phyloP scores from a whole-genome alignment of 2,329 filamentous ascomycete genomes.

The Paramyrothecium sp. region DNA sequence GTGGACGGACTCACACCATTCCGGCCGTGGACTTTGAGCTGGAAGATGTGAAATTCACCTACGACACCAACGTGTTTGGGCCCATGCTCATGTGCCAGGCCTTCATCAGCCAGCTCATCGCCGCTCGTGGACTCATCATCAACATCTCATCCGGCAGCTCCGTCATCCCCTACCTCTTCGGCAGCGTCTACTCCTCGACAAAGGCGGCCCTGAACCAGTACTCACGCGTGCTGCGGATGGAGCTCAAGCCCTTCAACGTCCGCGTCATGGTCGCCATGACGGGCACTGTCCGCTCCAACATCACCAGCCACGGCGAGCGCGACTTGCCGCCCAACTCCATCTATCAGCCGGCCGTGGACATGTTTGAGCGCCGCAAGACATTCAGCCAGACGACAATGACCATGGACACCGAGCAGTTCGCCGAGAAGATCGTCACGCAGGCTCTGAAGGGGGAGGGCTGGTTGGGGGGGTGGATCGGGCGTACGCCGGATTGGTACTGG shows the following conservation, averaged over 20 bases:
- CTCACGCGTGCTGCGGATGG: slow-evolving; percentile 51
- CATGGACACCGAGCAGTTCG: slow-evolving; percentile 42
- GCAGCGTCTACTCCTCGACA: slow-evolving; percentile 51
- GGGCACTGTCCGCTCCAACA: slow-evolving; percentile 52
- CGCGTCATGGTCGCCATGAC: slow-evolving; percentile 57
- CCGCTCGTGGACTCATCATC: slow-evolving; percentile 49
- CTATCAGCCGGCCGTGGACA: slow-evolving; percentile 42
- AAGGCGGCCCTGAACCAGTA: slow-evolving; percentile 54
- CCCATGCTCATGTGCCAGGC: slow-evolving; percentile 54
- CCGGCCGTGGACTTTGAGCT: slow-evolving; percentile 52
- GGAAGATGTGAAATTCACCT: slow-evolving; percentile 50
- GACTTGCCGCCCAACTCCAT: slow-evolving; percentile 43
- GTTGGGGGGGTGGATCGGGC: slow-evolving; percentile 28
- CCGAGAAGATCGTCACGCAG: slow-evolving; percentile 37
- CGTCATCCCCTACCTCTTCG: slow-evolving; percentile 51
- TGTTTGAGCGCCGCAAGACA: slow-evolving; percentile 43
- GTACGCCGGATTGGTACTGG: slow-evolving; percentile 32
- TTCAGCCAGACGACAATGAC: slow-evolving; percentile 49
- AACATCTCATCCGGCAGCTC: slow-evolving; percentile 54
- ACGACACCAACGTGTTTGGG: slow-evolving; percentile 57
- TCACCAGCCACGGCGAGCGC: slow-evolving; percentile 39
- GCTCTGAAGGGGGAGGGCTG: slow-evolving; percentile 39
- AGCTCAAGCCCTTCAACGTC: slow-evolving; percentile 52
- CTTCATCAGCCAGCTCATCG: slow-evolving; percentile 48
- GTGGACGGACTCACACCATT: slow-evolving; percentile 49